A percentile compares a stretch with the other conserved stretches of the same genome.
Conservation (phyloP, 2,329 filamentous ascomycete species). For the Talaromyces marneffei region DNA sequence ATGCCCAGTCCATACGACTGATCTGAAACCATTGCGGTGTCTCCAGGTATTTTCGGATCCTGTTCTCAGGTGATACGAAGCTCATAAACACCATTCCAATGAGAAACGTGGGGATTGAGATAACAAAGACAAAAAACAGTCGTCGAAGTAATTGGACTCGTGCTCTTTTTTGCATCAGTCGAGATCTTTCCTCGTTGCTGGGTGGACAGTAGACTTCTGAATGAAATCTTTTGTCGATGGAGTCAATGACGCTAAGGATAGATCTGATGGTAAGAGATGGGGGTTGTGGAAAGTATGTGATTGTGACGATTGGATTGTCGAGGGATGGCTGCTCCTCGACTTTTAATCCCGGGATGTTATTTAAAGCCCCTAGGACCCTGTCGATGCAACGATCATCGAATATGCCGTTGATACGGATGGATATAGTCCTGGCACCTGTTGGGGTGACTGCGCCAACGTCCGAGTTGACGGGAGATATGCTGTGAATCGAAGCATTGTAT, state of each 20-base stretch:
- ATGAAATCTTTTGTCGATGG: slow-evolving; percentile 59
- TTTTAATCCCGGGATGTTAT: slow-evolving; percentile 38
- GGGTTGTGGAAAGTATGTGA: slow-evolving; percentile 64
- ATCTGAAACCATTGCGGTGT: slow-evolving; percentile 60
- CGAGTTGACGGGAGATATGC: slow-evolving; percentile 37
- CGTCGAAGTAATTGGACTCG: slow-evolving; percentile 62
- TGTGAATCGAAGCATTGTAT: slow-evolving; percentile 56
- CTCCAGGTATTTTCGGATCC: slow-evolving; percentile 61
- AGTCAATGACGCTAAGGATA: slow-evolving; percentile 63
- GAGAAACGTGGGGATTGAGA: slow-evolving; percentile 78
- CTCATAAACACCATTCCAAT: slow-evolving; percentile 90
- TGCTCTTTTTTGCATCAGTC: slow-evolving; percentile 64
- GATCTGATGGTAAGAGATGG: slow-evolving; percentile 68
- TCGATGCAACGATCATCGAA: slow-evolving; percentile 67
- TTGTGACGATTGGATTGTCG: slow-evolving; percentile 60
- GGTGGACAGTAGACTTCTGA: slow-evolving; percentile 71
- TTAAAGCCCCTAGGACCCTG: slow-evolving; percentile 30
- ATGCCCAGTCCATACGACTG: slow-evolving; percentile 67
- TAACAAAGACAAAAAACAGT: slow-evolving; percentile 61
- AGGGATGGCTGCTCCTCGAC: slow-evolving; percentile 46
- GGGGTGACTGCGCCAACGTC: slow-evolving; percentile 47
- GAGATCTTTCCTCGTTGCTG: slow-evolving; percentile 75
- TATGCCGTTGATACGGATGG: slow-evolving; percentile 64
- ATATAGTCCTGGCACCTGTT: slow-evolving; percentile 49
- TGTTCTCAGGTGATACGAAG: slow-evolving; percentile 58